phyloP scores from a whole-genome alignment of 345 rosid genomes.

The Sapria himalayana region DNA sequence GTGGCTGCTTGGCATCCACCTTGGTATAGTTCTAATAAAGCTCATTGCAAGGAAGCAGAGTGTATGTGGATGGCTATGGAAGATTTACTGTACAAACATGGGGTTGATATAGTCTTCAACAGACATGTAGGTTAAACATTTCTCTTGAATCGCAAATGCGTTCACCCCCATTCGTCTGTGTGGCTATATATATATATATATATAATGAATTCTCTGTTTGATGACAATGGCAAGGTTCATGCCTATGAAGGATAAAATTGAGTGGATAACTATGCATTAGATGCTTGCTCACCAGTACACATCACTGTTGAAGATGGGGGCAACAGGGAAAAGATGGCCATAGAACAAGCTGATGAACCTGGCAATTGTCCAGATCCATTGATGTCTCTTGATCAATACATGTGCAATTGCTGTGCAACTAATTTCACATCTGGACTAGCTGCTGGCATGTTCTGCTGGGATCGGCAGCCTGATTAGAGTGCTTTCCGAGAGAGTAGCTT shows the following conservation, averaged over 20 bases:
- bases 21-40: slow-evolving; percentile 62
- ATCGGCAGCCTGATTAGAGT: slow-evolving; percentile 66
- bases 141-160: not conserved
- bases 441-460: slow-evolving; percentile 70
- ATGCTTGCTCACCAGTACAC: slow-evolving; percentile 58
- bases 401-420: slow-evolving; percentile 41
- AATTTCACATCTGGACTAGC: slow-evolving; percentile 64
- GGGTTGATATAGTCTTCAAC: slow-evolving; percentile 47
- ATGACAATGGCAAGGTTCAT: too few relatives aligned
- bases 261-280: slow-evolving; percentile 52
- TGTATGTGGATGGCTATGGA: slow-evolving; percentile 94
- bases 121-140: slow-evolving; percentile 44
- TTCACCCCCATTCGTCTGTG: too few relatives aligned
- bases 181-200: too few relatives aligned
- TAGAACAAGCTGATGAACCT: slow-evolving; percentile 52
- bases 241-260: slow-evolving; percentile 81
- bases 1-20: slow-evolving; percentile 80
- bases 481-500: slow-evolving; percentile 84
- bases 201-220: slow-evolving; percentile 1
- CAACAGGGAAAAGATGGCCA: slow-evolving; percentile 57
- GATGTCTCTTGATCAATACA: slow-evolving; percentile 45
- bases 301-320: slow-evolving; percentile 80
- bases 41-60: slow-evolving; percentile 83
- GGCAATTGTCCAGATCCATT: slow-evolving; percentile 54
- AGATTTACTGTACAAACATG: slow-evolving; percentile 41